phyloP scores from a whole-genome alignment of 208 protist genomes.

The Leishmania tarentolae region DNA sequence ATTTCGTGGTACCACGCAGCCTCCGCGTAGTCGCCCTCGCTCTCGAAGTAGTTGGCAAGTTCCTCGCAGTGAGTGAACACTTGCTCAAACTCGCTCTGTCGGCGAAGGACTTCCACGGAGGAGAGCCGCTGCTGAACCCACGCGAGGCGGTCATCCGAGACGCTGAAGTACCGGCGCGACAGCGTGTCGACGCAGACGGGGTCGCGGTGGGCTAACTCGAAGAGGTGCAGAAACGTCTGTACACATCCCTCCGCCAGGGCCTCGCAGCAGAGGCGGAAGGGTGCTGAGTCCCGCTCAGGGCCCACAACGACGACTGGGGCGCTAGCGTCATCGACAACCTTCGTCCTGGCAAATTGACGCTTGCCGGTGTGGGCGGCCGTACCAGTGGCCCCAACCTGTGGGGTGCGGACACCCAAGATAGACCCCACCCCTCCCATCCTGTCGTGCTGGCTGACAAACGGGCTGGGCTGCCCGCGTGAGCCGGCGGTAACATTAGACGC shows the following conservation, averaged over 20 bases:
- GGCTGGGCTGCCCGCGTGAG: background rate
- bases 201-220: slow-evolving; percentile 80
- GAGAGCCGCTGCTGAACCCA: slow-evolving; percentile 86
- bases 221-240: slow-evolving; percentile 83
- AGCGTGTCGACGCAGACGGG: slow-evolving; percentile 89
- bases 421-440: background rate
- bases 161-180: slow-evolving; percentile 68
- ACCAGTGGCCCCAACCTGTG: background rate
- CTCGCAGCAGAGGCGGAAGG: slow-evolving; percentile 83
- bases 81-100: slow-evolving; percentile 83
- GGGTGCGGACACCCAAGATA: slow-evolving; percentile 4
- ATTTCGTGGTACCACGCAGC: slow-evolving; percentile 73
- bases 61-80: slow-evolving; percentile 61
- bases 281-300: slow-evolving; percentile 66
- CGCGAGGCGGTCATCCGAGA: slow-evolving; percentile 64
- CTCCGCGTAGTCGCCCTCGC: slow-evolving; percentile 73
- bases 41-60: slow-evolving; percentile 87
- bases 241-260: slow-evolving; percentile 84
- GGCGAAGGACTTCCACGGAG: slow-evolving; percentile 71
- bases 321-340: slow-evolving; percentile 4
- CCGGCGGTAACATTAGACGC: background rate
- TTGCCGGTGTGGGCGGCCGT: background rate
- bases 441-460: background rate
- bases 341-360: slow-evolving; percentile 12
- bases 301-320: slow-evolving; percentile 47